Base-by-base conservation (phyloP, 2,329 filamentous ascomycete genomes). In the Plectosphaerella plurivora region DNA sequence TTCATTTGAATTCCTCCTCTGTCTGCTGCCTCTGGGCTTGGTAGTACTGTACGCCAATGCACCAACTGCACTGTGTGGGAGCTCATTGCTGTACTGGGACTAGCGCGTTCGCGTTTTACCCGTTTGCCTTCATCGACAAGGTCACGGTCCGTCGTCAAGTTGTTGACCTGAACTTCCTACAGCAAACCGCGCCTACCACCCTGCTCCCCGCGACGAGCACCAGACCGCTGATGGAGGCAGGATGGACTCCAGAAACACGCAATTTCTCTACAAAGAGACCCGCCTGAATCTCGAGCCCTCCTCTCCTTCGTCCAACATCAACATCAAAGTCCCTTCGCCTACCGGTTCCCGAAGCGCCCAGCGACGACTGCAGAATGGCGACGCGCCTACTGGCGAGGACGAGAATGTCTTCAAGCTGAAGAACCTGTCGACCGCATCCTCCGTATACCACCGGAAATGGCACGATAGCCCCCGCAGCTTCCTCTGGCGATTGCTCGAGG, bases 401-500 rank as follows among this genome's bases (percentile, higher is more conserved):
- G 88, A 93, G 67, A 83, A 83, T 51, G 75, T 81, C 10, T 96
- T 95, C 64, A 83, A 86, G 59, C 76, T 81, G 55, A 85, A 82
- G 57, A 83, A 89, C 64, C 74, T 97, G 50, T 90, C 93, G 24
- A 86, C 78, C 2, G 83, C 91, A 33, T 87, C 90, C 25, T 91
- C 90, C 3, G 80, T 97, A 52, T 96, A 90, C 73, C 91, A 96
- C 69, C 85, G 94, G 51, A 82, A 82, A 67, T 82, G 87, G 67
- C 83, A 88, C 63, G 77, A 81, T 57, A 86, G 87, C 57, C 94
- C 94, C 39, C 86, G 89, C 65, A 90, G 84, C 69, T 95, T 97
- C 65, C 79, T 96, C 47, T 99, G 94, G 94, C 84, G 93, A 60
- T 80, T 97, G 39, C 73, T 97, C 55, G 88, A 96, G 63, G 84